Evolutionary conservation across 2,329 filamentous ascomycete species (phyloP), one percentile per base, ranked within the genome.

Genomic region (Colletotrichum magnum): DNA sequence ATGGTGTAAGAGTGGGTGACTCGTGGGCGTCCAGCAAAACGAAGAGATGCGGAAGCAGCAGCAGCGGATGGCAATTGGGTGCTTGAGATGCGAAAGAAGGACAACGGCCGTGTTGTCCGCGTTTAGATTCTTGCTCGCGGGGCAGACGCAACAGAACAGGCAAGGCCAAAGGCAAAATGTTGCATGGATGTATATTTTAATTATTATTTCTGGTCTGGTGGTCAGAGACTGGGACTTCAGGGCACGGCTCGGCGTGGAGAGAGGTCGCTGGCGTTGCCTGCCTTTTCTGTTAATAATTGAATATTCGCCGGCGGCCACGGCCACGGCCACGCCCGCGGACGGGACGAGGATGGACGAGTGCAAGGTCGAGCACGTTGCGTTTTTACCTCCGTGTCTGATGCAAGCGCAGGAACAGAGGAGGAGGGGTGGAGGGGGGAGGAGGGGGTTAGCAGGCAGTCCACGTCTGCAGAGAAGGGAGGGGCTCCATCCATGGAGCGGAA

Each of bases 251-350:
- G 62, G 50, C 54, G 53, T 21, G n/a, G 21, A 16, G 16, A n/a
- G 47, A 18, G 13, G 47, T 54, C 50, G 47, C 54, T 58, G 57
- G 32, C 53, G 39, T 63, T 21, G 47, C n/a, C 47, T 32, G 36
- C 43, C 36, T 60, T 69, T 69, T 69, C 66, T 69, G 62, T 69
- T 69, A 69, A 69, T 69, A 69, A 69, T 67, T 61, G 57, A 69
- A 60, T 67, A 56, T 43, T 66, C 56, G 61, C 66, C 66, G 62
- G 62, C 66, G 66, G 67, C 67, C 67, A 69, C 56, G 63, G 21
- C 43, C 58, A 61, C 58, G 36, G 18, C 24, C 36, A 61, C 48
- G 36, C 13, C 24, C 36, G 53, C 48, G 32, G 53, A 24, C 28
- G 48, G 50, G 41, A 48, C 24, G 59, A 60, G 58, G 58, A 26